Conservation (phyloP, 1,284 basidiomycete genomes). For the Cryptococcus amylolentus region DNA sequence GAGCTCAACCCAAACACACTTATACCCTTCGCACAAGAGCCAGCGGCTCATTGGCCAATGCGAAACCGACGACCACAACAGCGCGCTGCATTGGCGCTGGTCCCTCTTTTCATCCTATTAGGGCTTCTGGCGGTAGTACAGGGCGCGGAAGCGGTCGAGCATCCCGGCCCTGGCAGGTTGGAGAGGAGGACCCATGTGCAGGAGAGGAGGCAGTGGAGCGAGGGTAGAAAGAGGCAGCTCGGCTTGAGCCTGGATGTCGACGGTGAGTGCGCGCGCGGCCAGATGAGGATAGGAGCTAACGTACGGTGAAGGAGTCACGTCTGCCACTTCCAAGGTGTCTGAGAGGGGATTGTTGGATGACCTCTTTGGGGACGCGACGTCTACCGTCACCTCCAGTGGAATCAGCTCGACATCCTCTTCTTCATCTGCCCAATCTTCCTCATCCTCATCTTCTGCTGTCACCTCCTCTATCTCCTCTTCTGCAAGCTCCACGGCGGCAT, state of each 20-base stretch:
- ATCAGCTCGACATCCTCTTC: not conserved
- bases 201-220: constrained; percentile 6
- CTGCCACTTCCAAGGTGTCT: not conserved
- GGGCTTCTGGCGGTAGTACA: not conserved
- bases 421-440: not conserved
- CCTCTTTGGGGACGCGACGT: not conserved
- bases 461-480: not conserved
- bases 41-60: constrained; percentile 3
- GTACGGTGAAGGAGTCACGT: not conserved
- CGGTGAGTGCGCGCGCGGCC: constrained; percentile 3
- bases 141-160: not conserved
- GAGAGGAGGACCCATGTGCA: constrained; percentile 11
- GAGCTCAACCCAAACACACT: not conserved
- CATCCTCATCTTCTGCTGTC: not conserved
- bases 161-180: constrained; percentile 4
- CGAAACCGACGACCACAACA: constrained; percentile 1
- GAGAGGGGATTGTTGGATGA: not conserved
- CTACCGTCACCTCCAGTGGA: not conserved
- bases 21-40: not conserved
- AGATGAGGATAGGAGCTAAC: not conserved
- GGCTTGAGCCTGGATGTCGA: constrained; percentile 5
- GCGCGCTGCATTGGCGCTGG: constrained; percentile 2
- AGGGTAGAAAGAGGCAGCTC: constrained; percentile 7
- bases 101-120: constrained; percentile 6
- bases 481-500: not conserved